Percentiles rank a stretch among this genome's conserved stretches.
Evolutionary conservation across 2,329 filamentous ascomycete genomes (phyloP).

Genomic region (Chrysoporthe puriensis): DNA sequence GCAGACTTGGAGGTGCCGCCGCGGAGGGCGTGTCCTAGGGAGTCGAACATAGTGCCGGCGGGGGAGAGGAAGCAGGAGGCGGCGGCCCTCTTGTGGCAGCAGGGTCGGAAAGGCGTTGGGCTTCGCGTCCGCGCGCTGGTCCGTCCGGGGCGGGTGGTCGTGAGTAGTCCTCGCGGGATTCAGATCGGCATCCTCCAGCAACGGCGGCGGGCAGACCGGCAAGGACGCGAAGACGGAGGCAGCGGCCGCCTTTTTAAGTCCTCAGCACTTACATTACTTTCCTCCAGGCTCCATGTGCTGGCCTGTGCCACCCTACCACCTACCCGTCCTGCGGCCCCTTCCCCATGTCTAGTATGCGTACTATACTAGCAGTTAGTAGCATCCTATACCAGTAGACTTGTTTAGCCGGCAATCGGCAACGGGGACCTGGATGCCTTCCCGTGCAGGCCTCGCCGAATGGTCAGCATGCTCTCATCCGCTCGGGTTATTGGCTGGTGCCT

Average conservation of each 20-base stretch:
- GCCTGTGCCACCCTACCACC: neutral
- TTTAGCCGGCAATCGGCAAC: conserved; percentile 5
- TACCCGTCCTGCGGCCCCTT: neutral
- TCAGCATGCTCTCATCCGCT: conserved; percentile 2
- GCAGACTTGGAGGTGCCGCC: neutral
- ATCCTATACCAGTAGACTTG: too few species aligned
- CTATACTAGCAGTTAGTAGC: too few species aligned
- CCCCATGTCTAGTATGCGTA: neutral
- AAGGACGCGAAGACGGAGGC: neutral
- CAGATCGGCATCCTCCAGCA: neutral
- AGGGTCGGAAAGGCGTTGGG: neutral
- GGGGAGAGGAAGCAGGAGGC: neutral
- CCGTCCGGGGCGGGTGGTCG: neutral
- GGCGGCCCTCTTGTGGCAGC: neutral
- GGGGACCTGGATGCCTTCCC: neutral
- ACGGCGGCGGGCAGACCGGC: neutral
- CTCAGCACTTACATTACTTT: neutral
- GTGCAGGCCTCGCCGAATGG: conserved; percentile 7
- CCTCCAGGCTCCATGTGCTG: too few species aligned
- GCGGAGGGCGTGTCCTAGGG: conserved; percentile 6
- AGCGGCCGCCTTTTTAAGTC: neutral
- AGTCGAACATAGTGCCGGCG: conserved; percentile 10
- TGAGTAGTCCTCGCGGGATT: neutral
- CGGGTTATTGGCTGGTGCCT: conserved; percentile 6
- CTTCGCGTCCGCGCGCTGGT: neutral